A percentile compares a stretch with the other conserved stretches of the same genome.
phyloP scores from a whole-genome alignment of 1,284 basidiomycete genomes.

The Chalciporus sp. region DNA sequence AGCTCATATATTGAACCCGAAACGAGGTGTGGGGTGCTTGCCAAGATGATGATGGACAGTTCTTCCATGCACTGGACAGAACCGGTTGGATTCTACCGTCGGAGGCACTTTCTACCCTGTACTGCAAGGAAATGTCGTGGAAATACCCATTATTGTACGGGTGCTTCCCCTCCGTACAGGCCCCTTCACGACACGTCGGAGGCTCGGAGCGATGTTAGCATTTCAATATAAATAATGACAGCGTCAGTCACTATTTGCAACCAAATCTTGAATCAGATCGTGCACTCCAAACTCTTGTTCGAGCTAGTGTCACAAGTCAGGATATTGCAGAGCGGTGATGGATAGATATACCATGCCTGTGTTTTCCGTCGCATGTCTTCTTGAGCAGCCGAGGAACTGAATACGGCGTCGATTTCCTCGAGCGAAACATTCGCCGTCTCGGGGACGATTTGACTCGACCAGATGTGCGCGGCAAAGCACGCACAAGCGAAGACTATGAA shows the following conservation, averaged over 20 bases:
- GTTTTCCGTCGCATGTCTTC: constrained; percentile 44
- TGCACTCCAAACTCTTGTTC: not conserved
- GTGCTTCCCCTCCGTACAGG: not conserved
- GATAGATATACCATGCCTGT: constrained; percentile 16
- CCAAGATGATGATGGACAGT: no score
- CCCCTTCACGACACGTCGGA: no score
- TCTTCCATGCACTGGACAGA: no score
- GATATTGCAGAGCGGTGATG: not conserved
- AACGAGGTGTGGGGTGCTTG: no score
- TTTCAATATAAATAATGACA: not conserved
- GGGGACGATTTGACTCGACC: constrained; percentile 69
- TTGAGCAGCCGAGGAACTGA: constrained; percentile 55
- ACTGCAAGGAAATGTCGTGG: no score
- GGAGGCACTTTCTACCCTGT: no score
- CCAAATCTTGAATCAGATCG: not conserved
- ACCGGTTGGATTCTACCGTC: no score
- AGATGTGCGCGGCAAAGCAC: constrained; percentile 65
- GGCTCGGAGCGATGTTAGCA: not conserved
- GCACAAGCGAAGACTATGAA: constrained; percentile 69
- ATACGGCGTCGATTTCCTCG: constrained; percentile 76
- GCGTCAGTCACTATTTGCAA: not conserved
- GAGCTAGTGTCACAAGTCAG: not conserved
- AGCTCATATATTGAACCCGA: not conserved
- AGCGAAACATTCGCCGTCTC: constrained; percentile 77
- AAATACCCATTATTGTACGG: no score